Evolutionary conservation across 257 asterid species (phyloP).

Genomic region (Ophiorrhiza pumila): DNA sequence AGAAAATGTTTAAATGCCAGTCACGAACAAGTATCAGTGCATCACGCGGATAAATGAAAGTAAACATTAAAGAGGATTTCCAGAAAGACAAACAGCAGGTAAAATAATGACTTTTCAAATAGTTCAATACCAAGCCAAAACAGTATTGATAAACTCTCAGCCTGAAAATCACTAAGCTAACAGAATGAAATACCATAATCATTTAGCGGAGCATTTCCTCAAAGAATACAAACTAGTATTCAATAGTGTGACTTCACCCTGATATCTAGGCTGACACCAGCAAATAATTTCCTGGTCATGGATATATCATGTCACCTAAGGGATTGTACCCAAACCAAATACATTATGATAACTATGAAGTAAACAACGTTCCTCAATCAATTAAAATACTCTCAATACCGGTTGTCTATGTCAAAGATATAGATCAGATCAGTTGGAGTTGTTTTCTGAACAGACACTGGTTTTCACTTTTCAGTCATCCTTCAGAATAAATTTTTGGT

Average conservation of each 20-base stretch:
- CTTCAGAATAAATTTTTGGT: not conserved
- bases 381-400: not conserved
- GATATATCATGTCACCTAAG: not conserved
- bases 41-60: too few species aligned
- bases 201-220: not conserved
- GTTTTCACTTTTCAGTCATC: not conserved
- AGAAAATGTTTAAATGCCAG: not conserved
- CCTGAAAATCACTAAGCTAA: not conserved
- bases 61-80: not conserved
- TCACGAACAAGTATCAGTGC: not conserved
- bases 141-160: not conserved
- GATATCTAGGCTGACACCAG: not conserved
- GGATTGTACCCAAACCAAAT: not conserved
- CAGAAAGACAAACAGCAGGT: not conserved
- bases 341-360: not conserved
- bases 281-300: not conserved
- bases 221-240: not conserved
- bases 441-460: not conserved
- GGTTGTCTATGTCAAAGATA: not conserved
- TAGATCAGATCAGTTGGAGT: not conserved
- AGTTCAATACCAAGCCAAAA: not conserved
- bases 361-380: not conserved
- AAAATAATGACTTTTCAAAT: not conserved
- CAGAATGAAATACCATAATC: not conserved
- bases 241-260: not conserved